phyloP scores from a whole-genome alignment of 768 basidiomycete species.

The Russula emetica region DNA sequence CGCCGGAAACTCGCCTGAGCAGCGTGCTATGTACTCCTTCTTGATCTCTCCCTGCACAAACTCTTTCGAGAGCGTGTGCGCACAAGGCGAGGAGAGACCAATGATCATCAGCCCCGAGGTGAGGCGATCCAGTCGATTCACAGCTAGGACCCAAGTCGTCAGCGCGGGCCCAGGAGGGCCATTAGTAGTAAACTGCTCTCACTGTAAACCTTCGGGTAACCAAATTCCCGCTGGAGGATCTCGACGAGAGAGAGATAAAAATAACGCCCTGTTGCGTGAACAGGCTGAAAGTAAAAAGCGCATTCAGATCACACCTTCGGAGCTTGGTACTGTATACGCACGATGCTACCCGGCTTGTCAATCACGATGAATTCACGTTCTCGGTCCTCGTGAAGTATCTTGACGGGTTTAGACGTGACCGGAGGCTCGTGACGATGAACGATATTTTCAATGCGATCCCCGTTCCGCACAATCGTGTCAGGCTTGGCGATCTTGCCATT shows the following conservation, averaged over 20 bases:
- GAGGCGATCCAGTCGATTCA: slow-evolving; percentile 89
- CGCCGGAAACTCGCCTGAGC: slow-evolving; percentile 81
- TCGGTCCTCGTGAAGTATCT: slow-evolving; percentile 70
- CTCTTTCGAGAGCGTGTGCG: slow-evolving; percentile 68
- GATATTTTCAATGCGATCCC: slow-evolving; percentile 92
- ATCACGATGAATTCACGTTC: slow-evolving; percentile 85
- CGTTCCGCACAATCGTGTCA: slow-evolving; percentile 73
- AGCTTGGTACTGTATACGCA: slow-evolving; percentile 44
- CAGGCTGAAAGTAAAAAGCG: slow-evolving; percentile 50
- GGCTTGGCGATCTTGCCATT: slow-evolving; percentile 85
- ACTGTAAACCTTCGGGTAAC: slow-evolving; percentile 81
- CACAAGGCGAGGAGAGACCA: slow-evolving; percentile 66
- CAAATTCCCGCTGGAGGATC: slow-evolving; percentile 80
- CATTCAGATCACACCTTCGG: neutral
- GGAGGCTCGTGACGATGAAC: slow-evolving; percentile 98
- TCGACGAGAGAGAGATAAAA: slow-evolving; percentile 84
- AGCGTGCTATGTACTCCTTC: slow-evolving; percentile 92
- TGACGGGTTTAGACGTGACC: slow-evolving; percentile 77
- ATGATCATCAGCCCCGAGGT: slow-evolving; percentile 96
- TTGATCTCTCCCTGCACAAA: slow-evolving; percentile 76
- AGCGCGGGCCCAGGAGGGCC: neutral
- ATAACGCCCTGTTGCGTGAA: slow-evolving; percentile 90
- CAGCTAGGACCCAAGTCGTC: slow-evolving; percentile 52
- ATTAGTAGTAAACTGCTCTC: slow-evolving; percentile 30
- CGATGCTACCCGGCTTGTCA: slow-evolving; percentile 95